Base-by-base conservation (phyloP, 345 rosid genomes). In the Camelina sativa region DNA sequence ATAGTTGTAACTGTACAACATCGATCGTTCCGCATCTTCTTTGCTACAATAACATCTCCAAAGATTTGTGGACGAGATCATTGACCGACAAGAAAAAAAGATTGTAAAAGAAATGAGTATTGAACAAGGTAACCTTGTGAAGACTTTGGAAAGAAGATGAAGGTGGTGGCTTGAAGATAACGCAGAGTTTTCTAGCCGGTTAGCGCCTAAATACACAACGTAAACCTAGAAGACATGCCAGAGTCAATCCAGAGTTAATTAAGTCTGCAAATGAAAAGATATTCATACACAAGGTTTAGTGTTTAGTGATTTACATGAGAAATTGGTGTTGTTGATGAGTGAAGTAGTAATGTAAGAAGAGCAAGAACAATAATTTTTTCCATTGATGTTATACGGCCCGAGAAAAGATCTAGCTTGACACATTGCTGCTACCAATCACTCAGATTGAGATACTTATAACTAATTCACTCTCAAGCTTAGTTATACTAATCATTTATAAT, bases 1-100 rank as follows among this genome's bases (percentile, higher is more conserved):
- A 67, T 84, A 65, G 46, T 51, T 89, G 86, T 91, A 89, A 83
- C 88, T 84, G 47, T 89, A 89, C 25, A 87, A 71, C 80, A 85
- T 51, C 57, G 92, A 86, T 37, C 38, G 63, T 62, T 69, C 71
- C 6, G 87, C 92, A 34, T 87, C 92, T 79, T 82, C 86, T 71
- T 87, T 82, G 54, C 92, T 87, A 51, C 59, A 51, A 75, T 50
- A 57, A 50, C n/a, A 47, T 35, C 10, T 7, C 43, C 52, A 13
- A 28, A 32, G 25, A 63, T 12, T 32, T 19, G 1, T 25, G 11
- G 7, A 5, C 8, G 2, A 69, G 37, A 28, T 67, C 15, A 30
- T 19, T 35, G 11, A 4, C 13, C 1, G 13, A 38, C 11, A 52
- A 25, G 19, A 1, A 52, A 32, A 19, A 11, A 4, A 1, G 15